These are phyloP conservation scores for Xylaria sp. DNA, from an alignment of 2,329 filamentous ascomycete species.

Conservation along the genomic window DNA sequence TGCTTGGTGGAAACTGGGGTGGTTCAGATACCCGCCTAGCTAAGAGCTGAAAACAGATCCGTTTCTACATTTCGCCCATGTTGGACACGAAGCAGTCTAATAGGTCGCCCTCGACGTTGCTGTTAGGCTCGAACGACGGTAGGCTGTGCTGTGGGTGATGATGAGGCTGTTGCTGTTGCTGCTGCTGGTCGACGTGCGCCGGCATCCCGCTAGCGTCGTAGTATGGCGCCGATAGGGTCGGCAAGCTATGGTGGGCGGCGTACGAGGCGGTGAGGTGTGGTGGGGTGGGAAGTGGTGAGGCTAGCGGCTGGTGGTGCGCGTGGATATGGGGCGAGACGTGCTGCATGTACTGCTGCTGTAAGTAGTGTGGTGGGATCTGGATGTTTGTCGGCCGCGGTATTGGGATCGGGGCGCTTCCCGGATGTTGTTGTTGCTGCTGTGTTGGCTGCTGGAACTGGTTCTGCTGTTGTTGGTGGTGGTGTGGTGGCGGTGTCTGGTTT, in stretches of 20 bases:
- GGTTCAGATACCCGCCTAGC: neutral
- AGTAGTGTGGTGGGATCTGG: constrained; percentile 31
- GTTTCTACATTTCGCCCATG: constrained; percentile 33
- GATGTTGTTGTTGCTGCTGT: constrained; percentile 25
- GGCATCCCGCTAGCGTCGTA: constrained; percentile 29
- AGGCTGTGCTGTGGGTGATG: constrained; percentile 22
- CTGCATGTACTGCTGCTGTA: constrained; percentile 38
- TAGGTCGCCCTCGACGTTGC: constrained; percentile 27
- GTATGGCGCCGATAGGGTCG: constrained; percentile 29
- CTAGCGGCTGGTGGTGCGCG: constrained; percentile 29
- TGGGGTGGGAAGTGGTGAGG: constrained; percentile 31
- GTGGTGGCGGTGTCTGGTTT: constrained; percentile 27
- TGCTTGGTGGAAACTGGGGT: neutral
- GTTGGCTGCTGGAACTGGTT: constrained; percentile 22
- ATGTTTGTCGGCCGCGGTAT: constrained; percentile 32
- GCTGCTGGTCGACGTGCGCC: constrained; percentile 30
- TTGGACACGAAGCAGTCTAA: constrained; percentile 38
- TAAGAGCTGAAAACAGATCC: neutral
- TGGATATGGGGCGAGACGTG: constrained; percentile 32
- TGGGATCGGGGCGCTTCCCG: constrained; percentile 28
- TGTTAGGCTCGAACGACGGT: constrained; percentile 22
- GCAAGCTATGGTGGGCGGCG: constrained; percentile 25
- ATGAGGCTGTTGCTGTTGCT: constrained; percentile 11
- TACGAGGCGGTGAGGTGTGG: constrained; percentile 33
- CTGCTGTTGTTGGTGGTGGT: constrained; percentile 21